These are phyloP conservation scores for Globisporangium nodosum DNA, from an alignment of 352 stramenopile genomes.

Conservation along the genomic window DNA sequence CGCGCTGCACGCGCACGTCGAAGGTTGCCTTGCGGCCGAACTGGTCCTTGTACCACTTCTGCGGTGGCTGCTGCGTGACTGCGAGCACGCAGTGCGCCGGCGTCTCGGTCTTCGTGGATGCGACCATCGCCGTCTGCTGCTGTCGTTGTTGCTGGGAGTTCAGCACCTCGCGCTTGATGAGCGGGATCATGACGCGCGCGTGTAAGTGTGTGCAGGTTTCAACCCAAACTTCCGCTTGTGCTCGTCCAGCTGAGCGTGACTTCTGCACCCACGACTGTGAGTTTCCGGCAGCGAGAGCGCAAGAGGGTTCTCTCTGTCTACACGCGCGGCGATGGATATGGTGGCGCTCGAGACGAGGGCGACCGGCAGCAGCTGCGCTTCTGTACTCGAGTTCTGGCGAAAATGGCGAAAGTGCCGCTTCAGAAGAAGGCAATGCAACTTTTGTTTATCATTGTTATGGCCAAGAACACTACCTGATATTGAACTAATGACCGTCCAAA, in stretches of 20 bases:
- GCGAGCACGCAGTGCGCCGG: constrained; percentile 28
- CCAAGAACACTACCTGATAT: too few relatives aligned
- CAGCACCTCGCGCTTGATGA: constrained; percentile 8
- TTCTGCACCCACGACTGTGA: not conserved
- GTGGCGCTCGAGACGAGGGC: too few relatives aligned
- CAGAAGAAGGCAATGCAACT: too few relatives aligned
- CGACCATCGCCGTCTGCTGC: not conserved
- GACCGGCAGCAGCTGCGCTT: too few relatives aligned
- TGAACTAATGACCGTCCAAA: too few relatives aligned
- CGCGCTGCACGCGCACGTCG: constrained; percentile 34
- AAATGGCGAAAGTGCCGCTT: too few relatives aligned
- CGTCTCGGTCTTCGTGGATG: not conserved
- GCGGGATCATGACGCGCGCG: constrained; percentile 9
- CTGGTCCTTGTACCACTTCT: constrained; percentile 79
- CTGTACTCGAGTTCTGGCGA: too few relatives aligned
- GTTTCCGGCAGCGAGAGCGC: too few relatives aligned
- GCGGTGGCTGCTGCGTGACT: constrained; percentile 52
- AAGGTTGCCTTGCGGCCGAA: constrained; percentile 74
- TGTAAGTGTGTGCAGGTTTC: constrained; percentile 1
- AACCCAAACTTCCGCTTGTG: constrained; percentile 7
- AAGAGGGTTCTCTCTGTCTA: too few relatives aligned
- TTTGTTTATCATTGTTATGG: too few relatives aligned
- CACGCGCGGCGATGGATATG: too few relatives aligned
- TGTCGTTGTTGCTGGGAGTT: not conserved
- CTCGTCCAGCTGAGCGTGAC: not conserved